Base-by-base conservation (phyloP, 441 rosid species). In the Erysimum pusillum region DNA sequence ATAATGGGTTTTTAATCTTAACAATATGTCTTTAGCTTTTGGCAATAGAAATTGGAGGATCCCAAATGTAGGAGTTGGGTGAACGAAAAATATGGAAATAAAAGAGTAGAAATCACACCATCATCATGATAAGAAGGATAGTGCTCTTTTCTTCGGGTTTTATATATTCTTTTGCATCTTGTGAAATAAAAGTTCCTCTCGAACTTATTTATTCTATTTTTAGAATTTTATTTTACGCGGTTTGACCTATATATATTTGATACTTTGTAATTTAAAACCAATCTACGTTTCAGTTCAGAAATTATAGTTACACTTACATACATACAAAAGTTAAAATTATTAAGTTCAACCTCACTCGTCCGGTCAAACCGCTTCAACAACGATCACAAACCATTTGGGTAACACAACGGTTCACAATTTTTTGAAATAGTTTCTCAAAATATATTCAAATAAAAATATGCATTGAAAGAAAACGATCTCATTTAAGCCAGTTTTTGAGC, bases 401-500 rank as follows among this genome's bases (percentile, higher is more conserved):
- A 11, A 9, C 44, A 59, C 12, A 35, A 17, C n/a, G 25, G n/a
- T 59, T 36, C n/a, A 60, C 6, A 6, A 0, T 15, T 59, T 7
- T 58, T 31, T 34, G 1, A 32, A 56, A 13, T 39, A 39, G 10
- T 39, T 39, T 9, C 44, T 39, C 13, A 8, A 39, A 17, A 46
- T 7, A 41, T 41, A 41, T 8, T 8, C 11, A 0, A 58, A 58
- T 34, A 4, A 34, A 25, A 25, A 25, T 25, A 25, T 25, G 28
- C 28, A 25, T 25, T 25, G 2, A 25, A 25, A 25, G 28, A 25
- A 25, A 25, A 25, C 28, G 28, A 25, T 25, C 28, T 25, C 28
- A 25, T 25, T 10, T 17, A 1, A 31, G 25, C 97, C 97, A 45
- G 78, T 86, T 22, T 85, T 85, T 69, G 88, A 88, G 46, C 97